Conservation (phyloP, 768 basidiomycete species). For the Calocera viscosa region DNA sequence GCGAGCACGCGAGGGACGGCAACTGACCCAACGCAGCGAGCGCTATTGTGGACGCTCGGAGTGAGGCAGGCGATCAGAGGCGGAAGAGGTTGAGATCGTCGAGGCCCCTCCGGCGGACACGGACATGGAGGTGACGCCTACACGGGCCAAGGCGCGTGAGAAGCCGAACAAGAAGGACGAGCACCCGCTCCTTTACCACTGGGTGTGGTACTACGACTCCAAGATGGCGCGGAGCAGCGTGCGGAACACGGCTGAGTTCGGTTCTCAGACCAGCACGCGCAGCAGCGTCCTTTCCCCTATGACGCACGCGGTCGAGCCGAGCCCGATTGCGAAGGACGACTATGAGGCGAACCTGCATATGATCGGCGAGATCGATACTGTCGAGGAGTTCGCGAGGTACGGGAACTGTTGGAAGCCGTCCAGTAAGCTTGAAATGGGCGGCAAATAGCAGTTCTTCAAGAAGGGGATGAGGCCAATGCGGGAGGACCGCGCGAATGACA, state of each 20-base stretch:
- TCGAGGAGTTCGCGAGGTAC: conserved; percentile 76
- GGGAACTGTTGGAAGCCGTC: conserved; percentile 93
- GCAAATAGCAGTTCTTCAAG: conserved; percentile 94
- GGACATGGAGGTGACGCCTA: background rate
- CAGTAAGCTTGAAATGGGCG: conserved; percentile 73
- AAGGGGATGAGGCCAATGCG: conserved; percentile 92
- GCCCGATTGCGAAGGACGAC: conserved; percentile 45
- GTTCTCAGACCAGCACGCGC: conserved; percentile 37
- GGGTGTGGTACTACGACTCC: conserved; percentile 85
- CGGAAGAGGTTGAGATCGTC: background rate
- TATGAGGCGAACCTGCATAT: conserved; percentile 80
- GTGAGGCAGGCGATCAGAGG: conserved; percentile 36
- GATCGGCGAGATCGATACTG: conserved; percentile 82
- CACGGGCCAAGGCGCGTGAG: conserved; percentile 41
- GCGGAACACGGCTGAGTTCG: conserved; percentile 36
- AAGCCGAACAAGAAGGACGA: conserved; percentile 54
- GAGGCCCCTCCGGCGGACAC: background rate
- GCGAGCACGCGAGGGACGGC: conserved; percentile 34
- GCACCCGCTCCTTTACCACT: conserved; percentile 28
- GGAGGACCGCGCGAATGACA: conserved; percentile 86
- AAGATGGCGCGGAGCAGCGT: conserved; percentile 35
- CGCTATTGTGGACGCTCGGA: conserved; percentile 36
- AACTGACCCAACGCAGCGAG: conserved; percentile 20
- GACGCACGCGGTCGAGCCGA: conserved; percentile 24
- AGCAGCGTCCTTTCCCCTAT: conserved; percentile 21